Percentiles rank a stretch among this genome's conserved stretches.
These are phyloP conservation scores for Viridothelium virens DNA, from an alignment of 495 filamentous ascomycete species.

Conservation along the genomic window DNA sequence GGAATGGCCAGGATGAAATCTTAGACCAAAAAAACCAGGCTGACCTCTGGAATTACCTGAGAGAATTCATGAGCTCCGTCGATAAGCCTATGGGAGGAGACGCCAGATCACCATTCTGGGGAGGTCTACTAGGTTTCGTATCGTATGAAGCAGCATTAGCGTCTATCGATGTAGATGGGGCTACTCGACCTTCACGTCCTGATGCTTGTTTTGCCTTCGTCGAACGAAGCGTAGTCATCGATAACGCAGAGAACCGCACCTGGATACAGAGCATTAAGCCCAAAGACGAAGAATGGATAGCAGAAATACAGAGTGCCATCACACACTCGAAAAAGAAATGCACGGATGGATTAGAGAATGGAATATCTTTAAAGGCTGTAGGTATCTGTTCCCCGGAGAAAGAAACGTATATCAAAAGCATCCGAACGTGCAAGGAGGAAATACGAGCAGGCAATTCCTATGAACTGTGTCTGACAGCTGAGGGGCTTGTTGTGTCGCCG, in stretches of 20 bases:
- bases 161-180: slow-evolving; percentile 43
- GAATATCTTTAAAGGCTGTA: neutral
- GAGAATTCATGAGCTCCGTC: slow-evolving; percentile 49
- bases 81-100: slow-evolving; percentile 38
- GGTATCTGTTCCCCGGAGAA: slow-evolving; percentile 10
- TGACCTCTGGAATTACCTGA: slow-evolving; percentile 48
- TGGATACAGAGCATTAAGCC: slow-evolving; percentile 57
- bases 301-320: slow-evolving; percentile 28
- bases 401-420: slow-evolving; percentile 51
- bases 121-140: slow-evolving; percentile 82
- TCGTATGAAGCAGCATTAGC: slow-evolving; percentile 79
- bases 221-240: slow-evolving; percentile 70
- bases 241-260: slow-evolving; percentile 53
- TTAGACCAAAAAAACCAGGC: slow-evolving; percentile 13
- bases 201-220: slow-evolving; percentile 75
- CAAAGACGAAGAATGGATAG: slow-evolving; percentile 30
- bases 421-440: slow-evolving; percentile 60
- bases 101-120: slow-evolving; percentile 60
- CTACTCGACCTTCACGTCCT: slow-evolving; percentile 39
- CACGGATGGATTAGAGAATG: neutral
- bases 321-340: slow-evolving; percentile 20
- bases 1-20: slow-evolving; percentile 26
- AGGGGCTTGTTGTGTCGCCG: slow-evolving; percentile 53
- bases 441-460: slow-evolving; percentile 81
- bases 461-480: slow-evolving; percentile 81